Conservation (phyloP, 345 rosid genomes). For the Dipteronia dyeriana region DNA sequence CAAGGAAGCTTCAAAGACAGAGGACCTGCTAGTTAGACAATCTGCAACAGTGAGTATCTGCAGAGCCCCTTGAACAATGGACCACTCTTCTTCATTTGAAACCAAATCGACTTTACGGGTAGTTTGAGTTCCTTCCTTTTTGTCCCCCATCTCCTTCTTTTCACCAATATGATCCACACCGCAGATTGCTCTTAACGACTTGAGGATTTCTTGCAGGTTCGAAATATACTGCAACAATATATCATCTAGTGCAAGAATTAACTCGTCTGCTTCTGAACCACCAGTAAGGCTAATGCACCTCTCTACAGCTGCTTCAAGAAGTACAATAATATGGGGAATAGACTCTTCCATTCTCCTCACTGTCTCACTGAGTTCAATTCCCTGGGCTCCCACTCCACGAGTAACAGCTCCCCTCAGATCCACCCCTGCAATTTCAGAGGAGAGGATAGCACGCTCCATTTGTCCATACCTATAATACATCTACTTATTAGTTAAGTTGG, state of each 20-base stretch:
- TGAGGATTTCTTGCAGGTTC: conserved; percentile 86
- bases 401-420: conserved; percentile 98
- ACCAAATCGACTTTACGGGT: conserved; percentile 61
- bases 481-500: not conserved
- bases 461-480: conserved; percentile 73
- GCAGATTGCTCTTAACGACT: conserved; percentile 85
- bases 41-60: conserved; percentile 97
- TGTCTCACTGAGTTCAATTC: conserved; percentile 96
- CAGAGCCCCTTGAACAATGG: conserved; percentile 93
- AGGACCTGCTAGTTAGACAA: conserved; percentile 90
- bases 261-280: conserved; percentile 96
- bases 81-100: conserved; percentile 98
- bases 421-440: conserved; percentile 86
- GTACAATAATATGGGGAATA: conserved; percentile 85
- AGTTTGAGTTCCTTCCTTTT: conserved; percentile 65
- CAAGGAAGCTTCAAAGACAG: conserved; percentile 93
- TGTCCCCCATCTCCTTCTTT: conserved; percentile 63
- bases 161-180: conserved; percentile 77
- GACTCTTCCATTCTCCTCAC: conserved; percentile 99
- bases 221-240: conserved; percentile 89
- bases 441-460: conserved; percentile 89
- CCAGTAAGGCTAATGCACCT: conserved; percentile 92
- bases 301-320: conserved; percentile 96
- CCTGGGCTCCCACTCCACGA: conserved; percentile 98
- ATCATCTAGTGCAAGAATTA: conserved; percentile 91